Evolutionary conservation across 306 rosid species (phyloP), one percentile per base, ranked within the genome.

Genomic region (Quercus gilva): DNA sequence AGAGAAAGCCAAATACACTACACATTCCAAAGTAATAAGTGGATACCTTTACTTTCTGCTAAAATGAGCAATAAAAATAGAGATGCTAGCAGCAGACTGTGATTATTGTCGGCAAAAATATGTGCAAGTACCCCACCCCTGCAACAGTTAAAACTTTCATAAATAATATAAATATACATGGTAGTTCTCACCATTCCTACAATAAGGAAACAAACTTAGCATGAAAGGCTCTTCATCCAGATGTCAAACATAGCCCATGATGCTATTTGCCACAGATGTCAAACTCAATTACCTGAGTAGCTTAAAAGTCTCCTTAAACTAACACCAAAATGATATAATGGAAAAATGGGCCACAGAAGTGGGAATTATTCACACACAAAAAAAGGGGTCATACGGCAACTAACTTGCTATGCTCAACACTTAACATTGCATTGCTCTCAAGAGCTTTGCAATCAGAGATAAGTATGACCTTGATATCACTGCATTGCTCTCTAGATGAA

Each of bases 1-100:
- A 14, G 6, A 35, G 51, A 18, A 31, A 13, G 17, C 26, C 11
- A 23, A 61, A 53, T 61, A 56, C 49, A 33, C 28, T 21, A 14
- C 67, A 35, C 63, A 56, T 17, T 61, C 61, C 37, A 65, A 33
- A 21, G 65, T 49, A 15, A 19, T 43, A 69, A 83, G n/a, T 10
- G 35, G 52, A 67, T 83, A 90, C 98, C 98, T 91, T 88, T 80
- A 75, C 79, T 85, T 82, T 93, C 98, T 74, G 81, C 84, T 82
- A 93, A 21, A 79, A 81, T 71, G 69, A 93, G 85, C 79, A 93
- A 77, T 71, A 93, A 78, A 86, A 86, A 89, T 35, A 87, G 81
- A 53, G 88, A 90, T 81, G 90, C 86, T 37, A 90, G 79, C 87
- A 85, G 65, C 71, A 87, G 77, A 84, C 20, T 86, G 69, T 73